Evolutionary conservation across 768 basidiomycete species (phyloP).

Genomic region (Cyathus striatus): DNA sequence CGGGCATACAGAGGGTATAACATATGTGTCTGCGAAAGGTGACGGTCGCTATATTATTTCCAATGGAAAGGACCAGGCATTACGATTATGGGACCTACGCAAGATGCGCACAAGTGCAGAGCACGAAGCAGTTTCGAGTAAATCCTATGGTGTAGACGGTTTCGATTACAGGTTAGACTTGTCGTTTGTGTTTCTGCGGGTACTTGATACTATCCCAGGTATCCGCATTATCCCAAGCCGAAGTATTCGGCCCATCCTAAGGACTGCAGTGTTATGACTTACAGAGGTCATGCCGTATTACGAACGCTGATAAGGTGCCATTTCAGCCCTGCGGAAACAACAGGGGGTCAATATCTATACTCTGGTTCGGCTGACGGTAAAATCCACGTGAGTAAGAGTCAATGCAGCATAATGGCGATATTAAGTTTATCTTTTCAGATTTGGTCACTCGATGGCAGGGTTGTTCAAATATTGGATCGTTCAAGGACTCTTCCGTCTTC

Average conservation of each 20-base stretch:
- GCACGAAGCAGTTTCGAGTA: conserved; percentile 46
- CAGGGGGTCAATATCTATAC: conserved; percentile 90
- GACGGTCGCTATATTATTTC: conserved; percentile 94
- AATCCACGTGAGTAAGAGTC: conserved; percentile 61
- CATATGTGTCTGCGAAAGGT: conserved; percentile 92
- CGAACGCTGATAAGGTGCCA: conserved; percentile 93
- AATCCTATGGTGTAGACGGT: conserved; percentile 48
- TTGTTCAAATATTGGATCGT: conserved; percentile 83
- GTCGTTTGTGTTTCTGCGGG: no score
- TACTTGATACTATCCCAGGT: conserved; percentile 29
- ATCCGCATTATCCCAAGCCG: conserved; percentile 62
- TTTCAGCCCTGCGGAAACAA: conserved; percentile 91
- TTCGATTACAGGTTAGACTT: conserved; percentile 91
- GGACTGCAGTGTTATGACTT: conserved; percentile 95
- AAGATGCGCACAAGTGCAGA: conserved; percentile 81
- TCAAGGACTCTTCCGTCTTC: conserved; percentile 64
- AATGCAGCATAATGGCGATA: neutral
- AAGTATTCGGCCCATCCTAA: conserved; percentile 64
- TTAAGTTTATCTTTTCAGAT: conserved; percentile 47
- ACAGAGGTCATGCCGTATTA: conserved; percentile 85
- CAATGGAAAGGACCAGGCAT: conserved; percentile 93
- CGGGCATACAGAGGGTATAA: conserved; percentile 95
- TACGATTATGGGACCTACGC: conserved; percentile 90
- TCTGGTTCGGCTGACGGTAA: conserved; percentile 85
- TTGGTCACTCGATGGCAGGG: conserved; percentile 88